These are phyloP conservation scores for Fistulinella staudtii DNA, from an alignment of 1,284 basidiomycete genomes.

Conservation along the genomic window DNA sequence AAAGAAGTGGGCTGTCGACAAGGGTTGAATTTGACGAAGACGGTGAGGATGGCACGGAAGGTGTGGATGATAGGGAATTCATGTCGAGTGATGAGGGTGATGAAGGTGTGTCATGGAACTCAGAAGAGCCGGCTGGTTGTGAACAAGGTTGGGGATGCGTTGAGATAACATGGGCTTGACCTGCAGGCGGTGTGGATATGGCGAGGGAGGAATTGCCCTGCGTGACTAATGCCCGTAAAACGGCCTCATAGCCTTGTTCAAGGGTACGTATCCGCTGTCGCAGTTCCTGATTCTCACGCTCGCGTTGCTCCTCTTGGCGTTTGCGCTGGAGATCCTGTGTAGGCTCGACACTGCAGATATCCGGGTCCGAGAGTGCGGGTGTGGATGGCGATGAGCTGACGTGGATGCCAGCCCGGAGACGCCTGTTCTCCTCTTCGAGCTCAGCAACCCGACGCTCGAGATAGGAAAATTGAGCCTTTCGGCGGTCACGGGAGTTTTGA, in stretches of 20 bases:
- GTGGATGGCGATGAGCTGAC: constrained; percentile 44
- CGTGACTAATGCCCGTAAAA: constrained; percentile 67
- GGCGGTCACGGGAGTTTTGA: constrained; percentile 77
- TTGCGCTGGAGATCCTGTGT: constrained; percentile 38
- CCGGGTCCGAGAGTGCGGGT: constrained; percentile 31
- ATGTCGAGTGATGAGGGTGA: constrained; percentile 5
- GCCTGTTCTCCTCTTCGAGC: constrained; percentile 82
- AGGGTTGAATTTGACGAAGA: constrained; percentile 43
- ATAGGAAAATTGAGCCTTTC: constrained; percentile 68
- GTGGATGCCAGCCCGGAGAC: constrained; percentile 62
- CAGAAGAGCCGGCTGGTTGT: background rate
- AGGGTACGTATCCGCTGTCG: constrained; percentile 70
- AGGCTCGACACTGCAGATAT: constrained; percentile 11
- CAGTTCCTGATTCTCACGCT: constrained; percentile 70
- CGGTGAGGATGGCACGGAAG: constrained; percentile 45
- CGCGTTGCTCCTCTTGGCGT: constrained; percentile 44
- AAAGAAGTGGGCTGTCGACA: constrained; percentile 28
- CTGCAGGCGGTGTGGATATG: constrained; percentile 25
- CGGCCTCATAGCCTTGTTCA: constrained; percentile 74
- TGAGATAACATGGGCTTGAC: constrained; percentile 12
- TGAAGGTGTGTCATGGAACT: constrained; percentile 20
- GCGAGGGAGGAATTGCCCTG: constrained; percentile 35
- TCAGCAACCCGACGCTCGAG: constrained; percentile 77
- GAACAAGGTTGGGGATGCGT: no score
- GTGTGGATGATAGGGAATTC: constrained; percentile 18